phyloP scores from a whole-genome alignment of 1,284 basidiomycete genomes.

The Moniliophthora roreri region DNA sequence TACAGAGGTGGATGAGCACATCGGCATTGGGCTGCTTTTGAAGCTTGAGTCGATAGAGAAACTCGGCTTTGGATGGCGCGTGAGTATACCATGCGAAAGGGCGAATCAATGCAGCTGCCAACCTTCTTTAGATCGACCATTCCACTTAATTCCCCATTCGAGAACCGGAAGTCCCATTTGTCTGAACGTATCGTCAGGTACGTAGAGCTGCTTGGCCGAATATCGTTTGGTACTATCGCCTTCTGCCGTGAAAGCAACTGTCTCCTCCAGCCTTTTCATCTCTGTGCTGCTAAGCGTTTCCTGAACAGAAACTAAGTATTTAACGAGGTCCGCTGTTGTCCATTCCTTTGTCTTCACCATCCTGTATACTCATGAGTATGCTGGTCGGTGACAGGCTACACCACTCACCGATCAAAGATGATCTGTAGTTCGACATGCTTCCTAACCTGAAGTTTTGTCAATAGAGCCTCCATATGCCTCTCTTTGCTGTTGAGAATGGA shows the following conservation, averaged over 20 bases:
- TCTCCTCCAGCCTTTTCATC: conserved; percentile 72
- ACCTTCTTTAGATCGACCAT: conserved; percentile 83
- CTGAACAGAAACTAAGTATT: conserved; percentile 88
- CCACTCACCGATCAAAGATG: conserved; percentile 75
- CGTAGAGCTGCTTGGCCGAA: conserved; percentile 78
- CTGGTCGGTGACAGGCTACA: no score
- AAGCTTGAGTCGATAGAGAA: conserved; percentile 46
- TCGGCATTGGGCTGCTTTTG: no score
- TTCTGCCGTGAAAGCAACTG: conserved; percentile 81
- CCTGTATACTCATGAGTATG: no score
- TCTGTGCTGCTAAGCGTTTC: conserved; percentile 70
- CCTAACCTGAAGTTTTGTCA: conserved; percentile 82
- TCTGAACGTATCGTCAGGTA: conserved; percentile 77
- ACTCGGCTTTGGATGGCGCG: conserved; percentile 59
- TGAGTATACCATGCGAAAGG: not conserved
- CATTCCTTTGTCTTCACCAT: conserved; percentile 87
- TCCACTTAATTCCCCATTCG: conserved; percentile 91
- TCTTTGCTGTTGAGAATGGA: conserved; percentile 45
- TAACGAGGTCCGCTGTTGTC: conserved; percentile 77
- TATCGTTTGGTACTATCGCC: conserved; percentile 39
- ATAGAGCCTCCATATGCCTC: conserved; percentile 75
- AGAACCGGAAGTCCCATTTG: conserved; percentile 80
- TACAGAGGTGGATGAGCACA: conserved; percentile 67
- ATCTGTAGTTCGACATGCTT: conserved; percentile 91
- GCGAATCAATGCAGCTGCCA: conserved; percentile 11